These are phyloP conservation scores for Arthrobotrys megalospora DNA, from an alignment of 2,329 filamentous ascomycete species.

Conservation along the genomic window DNA sequence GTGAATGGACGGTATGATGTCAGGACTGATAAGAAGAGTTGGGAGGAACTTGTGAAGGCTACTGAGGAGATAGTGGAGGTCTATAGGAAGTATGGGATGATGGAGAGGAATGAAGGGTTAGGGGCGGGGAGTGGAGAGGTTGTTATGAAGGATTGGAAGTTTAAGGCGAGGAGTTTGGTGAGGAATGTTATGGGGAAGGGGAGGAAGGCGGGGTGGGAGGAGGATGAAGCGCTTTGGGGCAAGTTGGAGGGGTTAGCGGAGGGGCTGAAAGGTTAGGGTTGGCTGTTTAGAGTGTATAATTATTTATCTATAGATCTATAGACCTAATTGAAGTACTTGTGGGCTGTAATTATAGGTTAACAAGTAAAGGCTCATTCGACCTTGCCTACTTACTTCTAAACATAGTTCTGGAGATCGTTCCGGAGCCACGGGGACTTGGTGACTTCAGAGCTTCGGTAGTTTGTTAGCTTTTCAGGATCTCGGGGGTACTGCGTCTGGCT, in stretches of 20 bases:
- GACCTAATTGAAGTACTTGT: too few relatives aligned
- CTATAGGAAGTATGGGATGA: slow-evolving; percentile 82
- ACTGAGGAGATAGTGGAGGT: slow-evolving; percentile 86
- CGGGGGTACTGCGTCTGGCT: too few relatives aligned
- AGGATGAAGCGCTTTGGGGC: slow-evolving; percentile 65
- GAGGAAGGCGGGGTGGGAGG: slow-evolving; percentile 86
- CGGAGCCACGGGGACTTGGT: too few relatives aligned
- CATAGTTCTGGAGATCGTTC: too few relatives aligned
- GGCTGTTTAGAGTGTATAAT: neutral
- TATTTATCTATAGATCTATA: neutral
- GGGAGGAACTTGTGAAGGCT: slow-evolving; percentile 80
- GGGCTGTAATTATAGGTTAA: too few relatives aligned
- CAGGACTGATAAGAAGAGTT: slow-evolving; percentile 75
- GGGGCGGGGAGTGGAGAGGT: slow-evolving; percentile 71
- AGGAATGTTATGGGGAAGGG: slow-evolving; percentile 86
- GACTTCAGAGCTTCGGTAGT: too few relatives aligned
- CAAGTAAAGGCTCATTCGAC: neutral
- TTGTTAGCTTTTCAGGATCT: too few relatives aligned
- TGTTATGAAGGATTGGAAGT: slow-evolving; percentile 86
- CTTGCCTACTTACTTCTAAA: too few relatives aligned
- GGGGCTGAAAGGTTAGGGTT: slow-evolving; percentile 20
- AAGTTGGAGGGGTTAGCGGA: slow-evolving; percentile 28
- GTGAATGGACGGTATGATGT: slow-evolving; percentile 73
- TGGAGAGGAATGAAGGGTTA: slow-evolving; percentile 73
- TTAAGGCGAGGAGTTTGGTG: slow-evolving; percentile 87